phyloP scores from a whole-genome alignment of 2,329 filamentous ascomycete genomes.

The Aulographum hederae region DNA sequence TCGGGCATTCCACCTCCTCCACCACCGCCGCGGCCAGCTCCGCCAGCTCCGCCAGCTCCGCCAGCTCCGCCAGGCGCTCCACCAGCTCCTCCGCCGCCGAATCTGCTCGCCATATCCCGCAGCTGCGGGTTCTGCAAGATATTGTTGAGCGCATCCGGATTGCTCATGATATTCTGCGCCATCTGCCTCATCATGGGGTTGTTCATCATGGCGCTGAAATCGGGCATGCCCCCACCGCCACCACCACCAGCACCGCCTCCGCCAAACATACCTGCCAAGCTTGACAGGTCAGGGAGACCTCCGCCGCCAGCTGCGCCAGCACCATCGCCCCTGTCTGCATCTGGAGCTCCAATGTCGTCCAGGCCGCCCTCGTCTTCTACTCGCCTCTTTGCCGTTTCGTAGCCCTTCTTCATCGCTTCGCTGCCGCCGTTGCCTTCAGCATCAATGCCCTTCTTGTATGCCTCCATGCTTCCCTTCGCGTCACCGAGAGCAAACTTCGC shows the following conservation, averaged over 20 bases:
- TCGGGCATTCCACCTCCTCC: constrained; percentile 69
- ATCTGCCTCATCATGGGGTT: constrained; percentile 98
- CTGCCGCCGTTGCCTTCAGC: constrained; percentile 86
- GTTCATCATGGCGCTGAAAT: constrained; percentile 73
- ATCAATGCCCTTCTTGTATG: constrained; percentile 83
- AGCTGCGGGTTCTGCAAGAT: constrained; percentile 88
- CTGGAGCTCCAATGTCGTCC: constrained; percentile 25
- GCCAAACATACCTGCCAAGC: constrained; percentile 26
- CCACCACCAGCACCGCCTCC: constrained; percentile 41
- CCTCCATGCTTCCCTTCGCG: constrained; percentile 80
- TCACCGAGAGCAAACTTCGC: constrained; percentile 86
- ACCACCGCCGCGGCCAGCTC: constrained; percentile 11
- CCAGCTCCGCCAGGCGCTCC: too few species aligned
- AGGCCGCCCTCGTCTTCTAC: constrained; percentile 56
- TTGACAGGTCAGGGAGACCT: constrained; percentile 24
- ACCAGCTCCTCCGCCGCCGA: constrained; percentile 22
- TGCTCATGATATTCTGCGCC: constrained; percentile 95
- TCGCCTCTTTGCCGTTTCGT: constrained; percentile 76
- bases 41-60: too few species aligned
- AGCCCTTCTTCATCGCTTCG: constrained; percentile 94
- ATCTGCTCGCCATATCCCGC: constrained; percentile 71
- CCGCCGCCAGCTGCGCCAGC: constrained; percentile 15
- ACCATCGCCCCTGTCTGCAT: constrained; percentile 12
- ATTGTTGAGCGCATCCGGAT: constrained; percentile 80
- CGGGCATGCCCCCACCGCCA: constrained; percentile 66